Base-by-base conservation (phyloP, 2,329 filamentous ascomycete genomes). In the Alternaria gansuensis region DNA sequence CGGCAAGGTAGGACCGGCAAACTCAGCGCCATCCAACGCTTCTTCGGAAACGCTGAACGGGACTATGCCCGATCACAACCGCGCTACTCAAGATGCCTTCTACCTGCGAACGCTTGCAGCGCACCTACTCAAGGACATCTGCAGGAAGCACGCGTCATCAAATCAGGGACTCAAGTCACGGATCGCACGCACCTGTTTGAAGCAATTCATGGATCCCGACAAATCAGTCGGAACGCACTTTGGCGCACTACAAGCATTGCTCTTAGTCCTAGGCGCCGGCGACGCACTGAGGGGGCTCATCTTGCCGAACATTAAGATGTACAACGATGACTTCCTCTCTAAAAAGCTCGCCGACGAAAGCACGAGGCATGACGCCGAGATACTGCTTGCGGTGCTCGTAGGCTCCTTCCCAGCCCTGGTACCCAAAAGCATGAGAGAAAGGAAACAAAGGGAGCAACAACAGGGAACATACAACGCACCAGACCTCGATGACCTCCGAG, bases 171-270 rank as follows among this genome's bases (percentile, higher is more conserved):
- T 98, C 26, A 92, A 93, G 57, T 89, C 93, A 2, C 91, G 96
- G 64, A 88, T 99, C 29, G 93, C 93, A 4, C 87, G 95, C n/a
- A 95, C 93, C 0, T 97, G 93, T 72, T 85, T 98, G 33, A 97
- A 97, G 79, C 88, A 90, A 70, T 94, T 97, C 77, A 85, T 99
- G 29, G 93, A 97, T 71, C 91, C 92, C 0, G 87, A 88, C 41
- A 92, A 93, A 72, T 88, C 93, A 0, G 86, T 93, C 0, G 88
- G 91, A 2, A 90, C 94, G 1, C 91, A 97, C 71, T 99, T 95
- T 74, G 95, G 95, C 43, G 92, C 94, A 6, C 85, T 99, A 23
- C 85, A 88, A 29, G 94, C 93, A 1, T 82, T 99, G 3, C 84
- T 89, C 2, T 87, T 89, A 1, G 89, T 96, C 24, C 92, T 93